Base-by-base conservation (phyloP, 306 rosid genomes). In the Citrullus colocynthis region DNA sequence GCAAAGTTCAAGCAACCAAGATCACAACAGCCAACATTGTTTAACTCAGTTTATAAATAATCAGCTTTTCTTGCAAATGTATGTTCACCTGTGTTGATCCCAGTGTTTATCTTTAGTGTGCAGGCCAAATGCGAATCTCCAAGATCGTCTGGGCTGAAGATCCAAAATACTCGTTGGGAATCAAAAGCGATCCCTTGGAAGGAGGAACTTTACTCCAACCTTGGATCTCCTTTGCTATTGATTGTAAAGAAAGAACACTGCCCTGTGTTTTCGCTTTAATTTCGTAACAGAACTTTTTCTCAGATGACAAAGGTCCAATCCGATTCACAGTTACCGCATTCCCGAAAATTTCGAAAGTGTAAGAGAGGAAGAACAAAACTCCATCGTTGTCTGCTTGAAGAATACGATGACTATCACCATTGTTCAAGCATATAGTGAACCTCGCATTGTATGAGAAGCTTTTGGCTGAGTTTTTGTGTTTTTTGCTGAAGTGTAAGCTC, bases 341-440 rank as follows among this genome's bases (percentile, higher is more conserved):
- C 69, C 97, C 98, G 2, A 82, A 18, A 71, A 6, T 4, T 67
- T 81, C 86, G 11, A 0, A 32, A 3, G 76, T 6, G 72, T 83
- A 86, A 82, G 80, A 79, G 51, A 93, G 84, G 36, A 88, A 3
- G 82, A 93, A 93, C 20, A 91, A 52, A 63, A 24, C 72, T 54
- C 75, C 82, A n/a, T 84, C 88, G 32, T 69, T 60, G 52, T 83
- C 41, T 83, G 88, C 97, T 79, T 81, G 86, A 65, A 93, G 91
- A 77, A 91, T 78, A 41, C 67, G n/a, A 60, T 70, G 73, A 63
- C 51, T 83, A 1, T 84, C 87, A 20, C 59, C 32, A 17, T 14
- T 13, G 16, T 75, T 78, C 44, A 91, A 54, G 17, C 79, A 72
- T 61, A 84, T 14, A 6, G 80, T 44, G 61, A 89, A 78, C 57